Conservation (phyloP, 768 basidiomycete species). For the Boletus sp. region DNA sequence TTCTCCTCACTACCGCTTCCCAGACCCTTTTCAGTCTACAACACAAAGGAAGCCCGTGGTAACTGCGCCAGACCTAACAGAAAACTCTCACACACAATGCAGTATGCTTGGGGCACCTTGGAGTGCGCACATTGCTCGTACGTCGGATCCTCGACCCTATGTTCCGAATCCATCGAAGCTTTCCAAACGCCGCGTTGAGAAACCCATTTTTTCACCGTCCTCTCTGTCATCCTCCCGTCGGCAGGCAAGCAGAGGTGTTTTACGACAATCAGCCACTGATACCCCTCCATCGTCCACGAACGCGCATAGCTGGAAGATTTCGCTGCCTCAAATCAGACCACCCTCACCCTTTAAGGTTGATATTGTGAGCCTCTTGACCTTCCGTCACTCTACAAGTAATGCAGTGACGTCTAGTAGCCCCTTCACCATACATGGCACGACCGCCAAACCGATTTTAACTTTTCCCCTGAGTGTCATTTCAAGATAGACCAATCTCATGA, state of each 20-base stretch:
- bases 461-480: not conserved
- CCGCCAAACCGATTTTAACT: conserved; percentile 20
- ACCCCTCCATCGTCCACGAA: not conserved
- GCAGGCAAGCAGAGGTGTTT: not conserved
- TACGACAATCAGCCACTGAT: conserved; percentile 5
- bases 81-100: not conserved
- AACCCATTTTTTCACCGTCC: not conserved
- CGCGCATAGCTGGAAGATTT: not conserved
- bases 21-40: not conserved
- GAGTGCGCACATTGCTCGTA: not conserved
- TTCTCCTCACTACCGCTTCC: not conserved
- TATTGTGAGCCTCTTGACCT: conserved; percentile 19
- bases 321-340: conserved; percentile 23
- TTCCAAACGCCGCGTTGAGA: conserved; percentile 3
- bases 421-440: conserved; percentile 31
- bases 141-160: not conserved
- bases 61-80: not conserved
- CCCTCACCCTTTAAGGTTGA: conserved; percentile 28
- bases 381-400: not conserved
- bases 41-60: not conserved
- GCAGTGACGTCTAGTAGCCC: conserved; percentile 23
- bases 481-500: not conserved
- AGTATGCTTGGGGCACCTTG: not conserved
- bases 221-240: not conserved
- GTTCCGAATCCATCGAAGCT: conserved; percentile 2